These are phyloP conservation scores for Rhodotorula kratochvilovae DNA, from an alignment of 768 basidiomycete species.

Conservation along the genomic window DNA sequence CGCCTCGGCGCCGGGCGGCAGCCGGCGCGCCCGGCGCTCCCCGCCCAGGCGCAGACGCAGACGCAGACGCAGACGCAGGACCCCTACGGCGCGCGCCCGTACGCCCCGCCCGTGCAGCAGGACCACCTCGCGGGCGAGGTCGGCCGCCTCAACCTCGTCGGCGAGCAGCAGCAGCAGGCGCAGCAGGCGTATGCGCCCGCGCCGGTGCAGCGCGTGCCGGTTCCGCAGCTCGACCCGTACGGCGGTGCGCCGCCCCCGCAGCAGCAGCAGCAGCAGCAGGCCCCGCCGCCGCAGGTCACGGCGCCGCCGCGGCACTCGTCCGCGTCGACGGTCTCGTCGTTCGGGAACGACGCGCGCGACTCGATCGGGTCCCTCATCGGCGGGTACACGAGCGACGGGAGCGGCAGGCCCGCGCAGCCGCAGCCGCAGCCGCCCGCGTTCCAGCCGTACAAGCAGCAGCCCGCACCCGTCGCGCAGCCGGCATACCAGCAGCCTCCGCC, in stretches of 20 bases:
- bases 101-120: slow-evolving; percentile 12
- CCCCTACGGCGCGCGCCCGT: slow-evolving; percentile 9
- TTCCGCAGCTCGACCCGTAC: slow-evolving; percentile 30
- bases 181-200: neutral
- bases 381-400: slow-evolving; percentile 23
- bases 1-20: slow-evolving; percentile 1
- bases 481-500: neutral
- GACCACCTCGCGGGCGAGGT: slow-evolving; percentile 32
- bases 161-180: neutral
- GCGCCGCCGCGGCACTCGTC: slow-evolving; percentile 37
- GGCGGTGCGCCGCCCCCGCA: slow-evolving; percentile 21
- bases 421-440: slow-evolving; percentile 19
- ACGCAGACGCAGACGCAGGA: slow-evolving; percentile 13
- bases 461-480: slow-evolving; percentile 9
- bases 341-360: slow-evolving; percentile 29
- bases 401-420: slow-evolving; percentile 27
- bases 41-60: slow-evolving; percentile 20
- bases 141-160: slow-evolving; percentile 28
- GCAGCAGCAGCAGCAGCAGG: slow-evolving; percentile 17
- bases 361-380: slow-evolving; percentile 36
- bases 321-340: slow-evolving; percentile 26
- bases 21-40: neutral
- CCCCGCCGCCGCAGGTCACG: slow-evolving; percentile 6
- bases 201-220: slow-evolving; percentile 26
- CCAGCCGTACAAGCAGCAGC: slow-evolving; percentile 19